Base-by-base conservation (phyloP, 2,329 filamentous ascomycete genomes). In the Neofusicoccum umdonicola region DNA sequence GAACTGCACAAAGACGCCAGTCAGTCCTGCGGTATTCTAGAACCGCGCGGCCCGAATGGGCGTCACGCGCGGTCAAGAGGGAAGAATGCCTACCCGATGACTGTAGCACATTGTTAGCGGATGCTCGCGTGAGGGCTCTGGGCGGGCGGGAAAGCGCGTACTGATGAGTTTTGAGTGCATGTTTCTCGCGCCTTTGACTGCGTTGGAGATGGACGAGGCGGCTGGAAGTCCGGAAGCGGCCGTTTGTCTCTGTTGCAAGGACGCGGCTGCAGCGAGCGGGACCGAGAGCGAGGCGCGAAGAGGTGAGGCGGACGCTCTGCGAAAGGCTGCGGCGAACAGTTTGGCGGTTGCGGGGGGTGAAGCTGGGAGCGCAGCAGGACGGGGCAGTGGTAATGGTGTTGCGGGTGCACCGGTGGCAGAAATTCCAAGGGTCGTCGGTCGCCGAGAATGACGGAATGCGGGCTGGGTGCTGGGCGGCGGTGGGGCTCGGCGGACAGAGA, bases 101-200 rank as follows among this genome's bases (percentile, higher is more conserved):
- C 71, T 74, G 68, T 64, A 54, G 37, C 51, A 12, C 62, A 52
- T 4, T 63, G 69, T 77, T 73, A 77, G 73, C 67, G 64, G 8
- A 64, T 47, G 56, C 66, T 57, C 19, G 44, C 12, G 31, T 19
- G 50, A 15, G 42, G 22, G 22, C 9, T 11, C 34, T 66, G n/a
- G 27, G 34, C 27, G 52, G 37, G 56, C 12, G 22, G 7, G 31
- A 6, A 47, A 63, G 58, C 27, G 90, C 88, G 76, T 85, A 91
- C 89, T 92, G 76, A 97, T 91, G 74, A 97, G 89, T 80, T 94
- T 95, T 82, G 87, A 91, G 81, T 98, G 95, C 90, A 97, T 96
- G 76, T 85, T 92, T 75, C 83, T 78, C 66, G 76, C 78, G 65
- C 74, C 69, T 71, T 69, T 69, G 66, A 72, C 71, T 64, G 67